Percentiles rank a stretch among this genome's conserved stretches.
Evolutionary conservation across 1,139 yeast species (phyloP).

Genomic region (Spencermartinsiella ligniputridi): DNA sequence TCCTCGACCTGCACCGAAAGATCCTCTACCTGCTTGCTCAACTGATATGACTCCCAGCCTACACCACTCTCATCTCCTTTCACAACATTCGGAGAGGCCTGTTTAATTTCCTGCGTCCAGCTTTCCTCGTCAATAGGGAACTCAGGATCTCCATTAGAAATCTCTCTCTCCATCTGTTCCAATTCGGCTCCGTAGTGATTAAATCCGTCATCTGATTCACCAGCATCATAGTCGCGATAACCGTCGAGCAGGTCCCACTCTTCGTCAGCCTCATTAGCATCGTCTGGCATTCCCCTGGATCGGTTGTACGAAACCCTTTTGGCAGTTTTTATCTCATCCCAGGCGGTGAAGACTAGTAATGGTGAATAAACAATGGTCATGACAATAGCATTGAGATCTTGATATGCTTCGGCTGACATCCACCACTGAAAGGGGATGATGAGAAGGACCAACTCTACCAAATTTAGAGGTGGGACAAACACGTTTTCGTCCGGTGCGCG

Average conservation of each 20-base stretch:
- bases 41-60: constrained; percentile 60
- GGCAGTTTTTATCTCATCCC: constrained; percentile 62
- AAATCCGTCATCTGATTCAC: constrained; percentile 32
- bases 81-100: constrained; percentile 53
- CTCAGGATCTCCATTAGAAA: constrained; percentile 56
- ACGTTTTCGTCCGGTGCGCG: constrained; percentile 87
- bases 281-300: constrained; percentile 61
- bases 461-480: constrained; percentile 80
- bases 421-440: constrained; percentile 41
- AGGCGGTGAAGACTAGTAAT: constrained; percentile 53
- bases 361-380: constrained; percentile 71
- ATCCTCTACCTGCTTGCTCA: constrained; percentile 41
- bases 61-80: constrained; percentile 54
- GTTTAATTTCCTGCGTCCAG: constrained; percentile 48
- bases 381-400: constrained; percentile 35
- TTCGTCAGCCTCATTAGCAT: constrained; percentile 71
- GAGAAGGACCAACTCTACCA: constrained; percentile 55
- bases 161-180: constrained; percentile 46
- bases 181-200: constrained; percentile 39
- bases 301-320: constrained; percentile 70
- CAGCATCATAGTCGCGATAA: constrained; percentile 40
- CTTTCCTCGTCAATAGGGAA: constrained; percentile 47
- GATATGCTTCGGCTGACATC: constrained; percentile 30
- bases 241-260: constrained; percentile 88
- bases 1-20: constrained; percentile 32